These are phyloP conservation scores for Yamadazyma membranifaciens DNA, from an alignment of 1,139 yeast species.

Conservation along the genomic window DNA sequence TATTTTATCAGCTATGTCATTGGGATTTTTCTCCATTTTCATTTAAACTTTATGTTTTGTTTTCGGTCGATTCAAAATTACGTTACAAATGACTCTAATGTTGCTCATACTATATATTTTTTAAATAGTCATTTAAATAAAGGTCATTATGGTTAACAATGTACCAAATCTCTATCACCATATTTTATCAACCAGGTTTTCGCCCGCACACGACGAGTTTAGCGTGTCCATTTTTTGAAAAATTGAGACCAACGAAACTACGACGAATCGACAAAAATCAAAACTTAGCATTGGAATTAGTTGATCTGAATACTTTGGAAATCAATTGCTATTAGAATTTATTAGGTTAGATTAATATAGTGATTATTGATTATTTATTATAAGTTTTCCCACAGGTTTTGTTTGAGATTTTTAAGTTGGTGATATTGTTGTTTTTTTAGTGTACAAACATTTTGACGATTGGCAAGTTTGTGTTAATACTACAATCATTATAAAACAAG, in stretches of 20 bases:
- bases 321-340: neutral
- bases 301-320: neutral
- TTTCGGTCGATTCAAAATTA: neutral
- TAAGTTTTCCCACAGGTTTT: no score
- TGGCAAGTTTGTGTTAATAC: no score
- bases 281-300: neutral
- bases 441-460: no score
- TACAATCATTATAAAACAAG: no score
- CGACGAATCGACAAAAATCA: constrained; percentile 11
- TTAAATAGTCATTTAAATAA: no score
- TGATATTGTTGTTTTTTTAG: no score
- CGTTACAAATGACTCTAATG: neutral
- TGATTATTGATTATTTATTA: no score
- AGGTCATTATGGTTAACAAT: neutral
- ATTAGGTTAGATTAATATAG: neutral
- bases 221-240: constrained; percentile 9
- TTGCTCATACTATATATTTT: neutral
- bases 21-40: constrained; percentile 17
- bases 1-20: constrained; percentile 18
- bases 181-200: no score
- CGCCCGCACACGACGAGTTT: neutral
- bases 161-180: neutral
- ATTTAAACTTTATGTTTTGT: neutral
- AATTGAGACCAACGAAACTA: constrained; percentile 9
- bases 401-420: no score